Percentiles rank a stretch among this genome's conserved stretches.
Conservation (phyloP, 257 asterid genomes). For the Nicotiana obtusifolia region DNA sequence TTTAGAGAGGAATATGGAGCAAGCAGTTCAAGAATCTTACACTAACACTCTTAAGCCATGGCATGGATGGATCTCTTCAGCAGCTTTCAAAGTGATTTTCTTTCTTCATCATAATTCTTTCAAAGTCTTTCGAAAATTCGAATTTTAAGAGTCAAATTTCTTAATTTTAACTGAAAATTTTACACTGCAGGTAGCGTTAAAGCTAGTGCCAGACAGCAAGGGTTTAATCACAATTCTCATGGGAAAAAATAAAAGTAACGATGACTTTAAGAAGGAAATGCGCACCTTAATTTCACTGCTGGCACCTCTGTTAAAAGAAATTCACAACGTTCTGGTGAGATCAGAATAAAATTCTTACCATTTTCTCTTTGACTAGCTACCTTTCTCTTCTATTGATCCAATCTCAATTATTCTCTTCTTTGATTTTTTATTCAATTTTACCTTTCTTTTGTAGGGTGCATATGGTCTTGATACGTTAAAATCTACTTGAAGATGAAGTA, state of each 20-base stretch:
- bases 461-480: constrained; percentile 61
- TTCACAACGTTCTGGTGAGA: constrained; percentile 52
- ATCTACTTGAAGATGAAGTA: constrained; percentile 35
- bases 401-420: not conserved
- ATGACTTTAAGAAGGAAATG: constrained; percentile 53
- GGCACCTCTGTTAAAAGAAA: constrained; percentile 46
- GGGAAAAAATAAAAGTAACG: constrained; percentile 40
- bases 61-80: constrained; percentile 96
- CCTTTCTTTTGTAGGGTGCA: constrained; percentile 35
- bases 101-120: not conserved
- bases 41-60: constrained; percentile 66
- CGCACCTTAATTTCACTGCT: constrained; percentile 40
- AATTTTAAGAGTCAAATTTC: no score
- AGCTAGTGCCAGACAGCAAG: constrained; percentile 58
- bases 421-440: not conserved
- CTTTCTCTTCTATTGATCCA: not conserved
- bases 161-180: no score
- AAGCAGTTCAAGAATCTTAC: constrained; percentile 75
- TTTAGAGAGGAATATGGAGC: constrained; percentile 53
- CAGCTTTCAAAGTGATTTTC: constrained; percentile 57
- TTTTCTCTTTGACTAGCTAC: not conserved
- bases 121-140: no score
- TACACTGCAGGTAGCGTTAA: constrained; percentile 56
- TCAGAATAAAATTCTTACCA: not conserved
- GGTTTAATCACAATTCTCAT: constrained; percentile 42